Evolutionary conservation across 208 protist genomes (phyloP).

Genomic region (Trypanosoma avium): DNA sequence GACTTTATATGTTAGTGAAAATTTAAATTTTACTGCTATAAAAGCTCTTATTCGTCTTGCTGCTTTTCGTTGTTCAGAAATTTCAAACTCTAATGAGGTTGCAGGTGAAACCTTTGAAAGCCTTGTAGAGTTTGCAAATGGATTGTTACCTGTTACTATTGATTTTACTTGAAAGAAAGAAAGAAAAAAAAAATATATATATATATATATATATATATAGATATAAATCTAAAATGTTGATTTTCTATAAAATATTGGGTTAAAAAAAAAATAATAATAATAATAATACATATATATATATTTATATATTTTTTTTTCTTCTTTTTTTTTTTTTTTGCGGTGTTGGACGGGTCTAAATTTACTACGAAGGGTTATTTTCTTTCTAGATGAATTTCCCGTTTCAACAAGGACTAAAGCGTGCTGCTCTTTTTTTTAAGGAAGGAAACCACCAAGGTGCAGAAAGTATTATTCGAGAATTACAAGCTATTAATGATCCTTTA

Average conservation of each 20-base stretch:
- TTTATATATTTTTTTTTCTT: too few species aligned
- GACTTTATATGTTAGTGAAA: slow-evolving; percentile 28
- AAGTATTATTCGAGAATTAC: slow-evolving; percentile 40
- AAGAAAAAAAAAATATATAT: background rate
- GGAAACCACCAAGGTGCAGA: slow-evolving; percentile 63
- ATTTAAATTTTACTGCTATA: slow-evolving; percentile 44
- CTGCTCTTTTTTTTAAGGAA: slow-evolving; percentile 46
- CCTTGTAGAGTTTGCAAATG: slow-evolving; percentile 23
- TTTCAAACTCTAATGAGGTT: background rate
- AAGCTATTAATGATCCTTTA: slow-evolving; percentile 27
- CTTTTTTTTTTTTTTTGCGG: too few species aligned
- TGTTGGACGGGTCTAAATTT: too few species aligned
- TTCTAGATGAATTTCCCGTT: slow-evolving; percentile 30
- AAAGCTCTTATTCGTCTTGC: slow-evolving; percentile 53
- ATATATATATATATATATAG: background rate
- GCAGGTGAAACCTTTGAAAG: slow-evolving; percentile 3
- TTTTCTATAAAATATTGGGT: too few species aligned
- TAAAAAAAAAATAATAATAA: too few species aligned
- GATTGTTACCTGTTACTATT: slow-evolving; percentile 20
- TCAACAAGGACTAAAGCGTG: slow-evolving; percentile 33
- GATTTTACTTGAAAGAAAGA: slow-evolving; percentile 16
- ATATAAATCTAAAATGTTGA: too few species aligned
- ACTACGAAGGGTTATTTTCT: slow-evolving; percentile 3
- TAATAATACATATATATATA: too few species aligned
- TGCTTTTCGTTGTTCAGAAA: slow-evolving; percentile 13